Percentiles rank a stretch among this genome's conserved stretches.
Conservation (phyloP, 345 rosid genomes). For the Rhizophora apiculata region DNA sequence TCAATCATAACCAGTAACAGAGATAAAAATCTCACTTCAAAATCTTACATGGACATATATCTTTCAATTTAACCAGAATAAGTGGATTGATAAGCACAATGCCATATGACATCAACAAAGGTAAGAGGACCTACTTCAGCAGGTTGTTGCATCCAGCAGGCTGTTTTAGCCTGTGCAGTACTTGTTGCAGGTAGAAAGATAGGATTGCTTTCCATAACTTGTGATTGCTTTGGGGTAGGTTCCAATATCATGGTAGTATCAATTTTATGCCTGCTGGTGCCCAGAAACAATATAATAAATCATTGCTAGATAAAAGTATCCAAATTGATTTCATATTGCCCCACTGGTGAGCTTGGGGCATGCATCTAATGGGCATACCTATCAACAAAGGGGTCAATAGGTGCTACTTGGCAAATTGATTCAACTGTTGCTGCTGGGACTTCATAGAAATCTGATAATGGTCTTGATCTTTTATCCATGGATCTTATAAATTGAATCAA, state of each 20-base stretch:
- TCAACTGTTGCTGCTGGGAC: conserved; percentile 2
- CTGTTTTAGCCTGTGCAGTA: conserved; percentile 16
- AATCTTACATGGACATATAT: too few species aligned
- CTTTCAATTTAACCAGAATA: too few species aligned
- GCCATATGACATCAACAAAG: too few species aligned
- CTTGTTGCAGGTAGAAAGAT: conserved; percentile 18
- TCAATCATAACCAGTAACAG: too few species aligned
- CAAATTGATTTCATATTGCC: too few species aligned
- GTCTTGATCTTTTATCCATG: neutral
- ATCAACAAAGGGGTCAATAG: neutral
- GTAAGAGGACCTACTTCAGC: conserved; percentile 22
- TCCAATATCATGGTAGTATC: neutral
- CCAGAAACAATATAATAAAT: neutral
- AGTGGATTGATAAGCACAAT: too few species aligned
- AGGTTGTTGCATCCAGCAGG: conserved; percentile 18
- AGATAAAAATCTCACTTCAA: too few species aligned
- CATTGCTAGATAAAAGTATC: neutral
- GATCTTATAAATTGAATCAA: conserved; percentile 10
- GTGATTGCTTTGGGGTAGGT: conserved; percentile 7
- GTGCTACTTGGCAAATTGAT: conserved; percentile 1
- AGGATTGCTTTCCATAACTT: conserved; percentile 14
- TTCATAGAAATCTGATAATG: conserved; percentile 10
- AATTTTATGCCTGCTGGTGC: conserved; percentile 3
- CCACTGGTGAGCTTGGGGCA: neutral
- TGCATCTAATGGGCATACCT: conserved; percentile 11